Base-by-base conservation (phyloP, 1,284 basidiomycete species). In the Xerocomus alliaceus region DNA sequence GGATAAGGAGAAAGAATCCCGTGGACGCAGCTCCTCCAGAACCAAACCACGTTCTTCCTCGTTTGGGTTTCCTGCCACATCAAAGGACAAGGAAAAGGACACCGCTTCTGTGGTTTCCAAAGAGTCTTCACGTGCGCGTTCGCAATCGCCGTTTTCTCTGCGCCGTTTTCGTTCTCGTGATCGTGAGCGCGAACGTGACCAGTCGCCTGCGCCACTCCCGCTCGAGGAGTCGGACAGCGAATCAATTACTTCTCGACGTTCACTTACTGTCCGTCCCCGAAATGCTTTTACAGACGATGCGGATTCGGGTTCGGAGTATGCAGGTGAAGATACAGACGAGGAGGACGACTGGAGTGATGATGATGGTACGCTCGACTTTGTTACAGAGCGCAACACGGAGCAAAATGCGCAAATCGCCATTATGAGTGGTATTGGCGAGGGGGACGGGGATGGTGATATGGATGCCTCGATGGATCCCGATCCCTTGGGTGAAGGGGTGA, bases 401-500 rank as follows among this genome's bases (percentile, higher is more conserved):
- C 83, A 82, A 61, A 95, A 96, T 71, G 88, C 93, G 0, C 81
- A 90, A 45, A 83, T 88, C 56, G 75, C 81, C 1, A 76, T 81
- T 15, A 28, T 76, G 54, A 59, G 61, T 2, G 61, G 62, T 20
- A 68, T 65, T 5, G 76, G 79, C 12, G 76, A 78, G 28, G 76
- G 77, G 2, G 71, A 79, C 51, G 70, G 65, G 10, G 77, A 81
- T 1, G 81, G 78, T 11, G 83, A 86, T 42, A 80, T 75, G 22
- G 71, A 80, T 32, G 78, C 78, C 55, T 78, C 78, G 44, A 78
- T 84, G 63, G 89, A 90, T 46, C 87, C 89, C 11, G 90, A 92
- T 74, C 90, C 92, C 6, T 80, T 92, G 4, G 92, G 91, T 31
- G 91, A 94, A 77, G 93, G 95, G 49, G 94, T 96, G 28, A 97